Conservation (phyloP, 768 basidiomycete species). For the Trametes maxima region DNA sequence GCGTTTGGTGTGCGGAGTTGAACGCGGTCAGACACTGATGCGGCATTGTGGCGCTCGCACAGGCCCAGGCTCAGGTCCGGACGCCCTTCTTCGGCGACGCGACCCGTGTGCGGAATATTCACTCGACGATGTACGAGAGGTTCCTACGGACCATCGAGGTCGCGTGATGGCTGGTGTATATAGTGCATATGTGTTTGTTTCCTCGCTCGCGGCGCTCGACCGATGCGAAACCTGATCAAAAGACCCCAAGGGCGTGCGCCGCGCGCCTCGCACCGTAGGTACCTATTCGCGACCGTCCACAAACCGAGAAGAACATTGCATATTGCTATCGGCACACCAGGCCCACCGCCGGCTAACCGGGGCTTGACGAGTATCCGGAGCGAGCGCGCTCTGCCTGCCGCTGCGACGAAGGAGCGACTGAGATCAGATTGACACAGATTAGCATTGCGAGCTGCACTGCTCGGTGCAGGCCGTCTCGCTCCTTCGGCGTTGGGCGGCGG, state of each 20-base stretch:
- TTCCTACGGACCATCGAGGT: slow-evolving; percentile 60
- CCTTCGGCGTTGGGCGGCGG: too few species aligned
- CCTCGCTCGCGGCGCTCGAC: neutral
- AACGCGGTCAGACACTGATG: neutral
- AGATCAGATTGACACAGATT: too few species aligned
- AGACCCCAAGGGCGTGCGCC: neutral
- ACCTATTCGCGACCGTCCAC: too few species aligned
- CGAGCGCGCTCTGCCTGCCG: too few species aligned
- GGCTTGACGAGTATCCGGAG: too few species aligned
- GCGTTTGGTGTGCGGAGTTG: neutral
- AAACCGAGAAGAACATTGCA: too few species aligned
- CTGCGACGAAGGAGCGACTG: too few species aligned
- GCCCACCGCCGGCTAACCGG: too few species aligned
- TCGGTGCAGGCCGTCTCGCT: too few species aligned
- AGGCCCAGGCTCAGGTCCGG: slow-evolving; percentile 48
- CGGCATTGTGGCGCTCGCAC: neutral
- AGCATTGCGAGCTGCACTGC: too few species aligned
- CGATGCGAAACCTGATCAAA: neutral
- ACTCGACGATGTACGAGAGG: slow-evolving; percentile 61
- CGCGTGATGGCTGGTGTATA: slow-evolving; percentile 21
- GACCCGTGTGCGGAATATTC: slow-evolving; percentile 63
- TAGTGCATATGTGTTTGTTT: neutral
- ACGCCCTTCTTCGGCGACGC: slow-evolving; percentile 54
- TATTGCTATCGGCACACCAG: too few species aligned
- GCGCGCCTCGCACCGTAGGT: neutral